Percentiles rank a stretch among this genome's conserved stretches.
phyloP scores from a whole-genome alignment of 2,329 filamentous ascomycete genomes.

The Fonsecaea multimorphosa region DNA sequence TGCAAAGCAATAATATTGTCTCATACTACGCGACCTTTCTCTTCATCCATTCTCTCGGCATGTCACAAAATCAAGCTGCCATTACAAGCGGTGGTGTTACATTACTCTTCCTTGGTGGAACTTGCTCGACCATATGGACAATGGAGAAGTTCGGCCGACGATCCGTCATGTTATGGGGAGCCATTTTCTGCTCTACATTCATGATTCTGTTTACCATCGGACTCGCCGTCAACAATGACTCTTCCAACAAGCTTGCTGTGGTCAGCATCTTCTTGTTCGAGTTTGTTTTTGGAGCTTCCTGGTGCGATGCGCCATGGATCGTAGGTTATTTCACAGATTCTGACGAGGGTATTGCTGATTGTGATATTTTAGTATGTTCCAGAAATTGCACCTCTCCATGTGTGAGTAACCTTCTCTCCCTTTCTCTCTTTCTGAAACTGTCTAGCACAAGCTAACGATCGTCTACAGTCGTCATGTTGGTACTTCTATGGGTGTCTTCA shows the following conservation, averaged over 20 bases:
- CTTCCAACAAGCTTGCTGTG: conserved; percentile 27
- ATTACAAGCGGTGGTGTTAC: conserved; percentile 31
- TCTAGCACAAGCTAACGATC: neutral
- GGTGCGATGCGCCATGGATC: conserved; percentile 29
- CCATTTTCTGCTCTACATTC: conserved; percentile 28
- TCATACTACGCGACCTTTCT: conserved; percentile 38
- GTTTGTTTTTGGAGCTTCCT: conserved; percentile 30
- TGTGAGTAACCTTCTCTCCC: conserved; percentile 25
- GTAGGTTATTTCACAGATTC: neutral
- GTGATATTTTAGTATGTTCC: conserved; percentile 49
- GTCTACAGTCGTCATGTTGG: conserved; percentile 58
- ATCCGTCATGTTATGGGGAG: conserved; percentile 30
- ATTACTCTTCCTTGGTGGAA: conserved; percentile 31
- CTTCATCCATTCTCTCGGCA: conserved; percentile 36
- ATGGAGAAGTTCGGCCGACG: conserved; percentile 28
- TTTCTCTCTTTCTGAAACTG: neutral
- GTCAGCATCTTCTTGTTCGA: conserved; percentile 32
- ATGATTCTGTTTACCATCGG: conserved; percentile 33
- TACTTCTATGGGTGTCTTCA: conserved; percentile 56
- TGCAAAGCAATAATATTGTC: conserved; percentile 27
- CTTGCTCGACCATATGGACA: conserved; percentile 30
- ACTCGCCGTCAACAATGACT: conserved; percentile 27
- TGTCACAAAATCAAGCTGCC: conserved; percentile 35
- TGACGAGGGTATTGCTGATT: neutral
- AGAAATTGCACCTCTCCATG: conserved; percentile 59